Base-by-base conservation (phyloP, 805 yeast genomes). In the Suhomyces xylopsoci region DNA sequence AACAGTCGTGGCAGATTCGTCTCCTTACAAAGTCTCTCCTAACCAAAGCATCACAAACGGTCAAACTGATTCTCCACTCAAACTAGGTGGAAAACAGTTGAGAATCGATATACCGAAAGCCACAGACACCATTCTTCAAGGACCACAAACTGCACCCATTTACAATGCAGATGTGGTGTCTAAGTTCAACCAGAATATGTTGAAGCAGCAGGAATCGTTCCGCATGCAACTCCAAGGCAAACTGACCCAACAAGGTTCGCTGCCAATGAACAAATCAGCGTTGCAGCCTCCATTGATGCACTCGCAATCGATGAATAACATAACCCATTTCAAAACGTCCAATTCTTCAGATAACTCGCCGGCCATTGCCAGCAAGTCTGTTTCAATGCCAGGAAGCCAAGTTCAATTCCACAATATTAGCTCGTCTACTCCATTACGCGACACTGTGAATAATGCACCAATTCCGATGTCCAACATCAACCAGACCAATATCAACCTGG, bases 1-100 rank as follows among this genome's bases (percentile, higher is more conserved):
- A 44, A 74, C 79, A 1, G 75, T 73, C 7, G 45, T 73, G 9
- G 79, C 76, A 1, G 69, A 71, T 45, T 69, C 78, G 2, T 74
- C 78, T 7, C 79, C 79, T 0, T 55, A 56, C 14, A 66, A 64
- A 50, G 44, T 59, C 1, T 62, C 70, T 5, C 69, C 71, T 0
- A 48, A 48, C n/a, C 42, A 43, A 26, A 44, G 28, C 20, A 34
- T n/a, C 2, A 32, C 42, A 5, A 26, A 28, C 2, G 32, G 50
- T 14, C n/a, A 24, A 7, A 14, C 14, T 24, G 57, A 51, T 12
- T 55, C 63, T 24, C 63, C 66, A 2, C 51, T 59, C 32, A 54
- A 52, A 34, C 51, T 59, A 1, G 34, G 52, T 9, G 20, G 51
- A 41, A 45, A 28, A 15, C 47, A 53, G 7, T 54, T 65, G 30